Base-by-base conservation (phyloP, 306 rosid genomes). In the Begonia loranthoides region DNA sequence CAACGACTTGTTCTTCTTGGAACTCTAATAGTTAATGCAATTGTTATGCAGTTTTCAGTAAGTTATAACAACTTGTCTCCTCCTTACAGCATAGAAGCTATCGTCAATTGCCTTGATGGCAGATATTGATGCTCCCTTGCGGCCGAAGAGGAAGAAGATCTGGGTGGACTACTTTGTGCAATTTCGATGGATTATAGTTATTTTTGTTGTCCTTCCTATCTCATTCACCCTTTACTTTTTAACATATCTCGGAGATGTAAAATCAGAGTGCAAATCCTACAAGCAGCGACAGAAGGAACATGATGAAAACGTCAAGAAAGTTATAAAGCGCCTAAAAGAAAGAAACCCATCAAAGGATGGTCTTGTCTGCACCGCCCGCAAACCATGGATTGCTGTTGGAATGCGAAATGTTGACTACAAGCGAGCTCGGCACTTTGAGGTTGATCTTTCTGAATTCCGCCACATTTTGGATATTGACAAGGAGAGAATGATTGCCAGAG, bases 361-460 rank as follows among this genome's bases (percentile, higher is more conserved):
- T 53, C 97, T 90, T 60, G 97, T 90, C 51, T 90, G 97, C 61
- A 82, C 97, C 5, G 97, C 97, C 50, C 83, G 97, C 12, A 90
- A 85, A 59, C 97, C 97, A 2, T 90, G 85, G 85, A 81, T 90
- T 54, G 97, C 97, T 1, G 97, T 90, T 61, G 97, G 97, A 46
- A 90, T 85, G 97, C 71, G 97, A 15, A 90, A 90, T 68, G 95
- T 90, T 57, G 97, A 90, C 73, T 90, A 90, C 54, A 90, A 90
- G 76, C 82, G 97, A 19, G 97, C 97, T 51, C 87, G 97, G 1
- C 97, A 90, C 65, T 90, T 79, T 52, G 97, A 90, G 70, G 94
- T 90, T 16, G 97, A 90, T 62, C 64, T 90, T 43, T 82, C 97
- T 17, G 81, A 84, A 55, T 90, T 90, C 56, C 55, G 97, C 41